These are phyloP conservation scores for Drosera capensis DNA, from an alignment of 148 eudicot genomes.

Conservation along the genomic window DNA sequence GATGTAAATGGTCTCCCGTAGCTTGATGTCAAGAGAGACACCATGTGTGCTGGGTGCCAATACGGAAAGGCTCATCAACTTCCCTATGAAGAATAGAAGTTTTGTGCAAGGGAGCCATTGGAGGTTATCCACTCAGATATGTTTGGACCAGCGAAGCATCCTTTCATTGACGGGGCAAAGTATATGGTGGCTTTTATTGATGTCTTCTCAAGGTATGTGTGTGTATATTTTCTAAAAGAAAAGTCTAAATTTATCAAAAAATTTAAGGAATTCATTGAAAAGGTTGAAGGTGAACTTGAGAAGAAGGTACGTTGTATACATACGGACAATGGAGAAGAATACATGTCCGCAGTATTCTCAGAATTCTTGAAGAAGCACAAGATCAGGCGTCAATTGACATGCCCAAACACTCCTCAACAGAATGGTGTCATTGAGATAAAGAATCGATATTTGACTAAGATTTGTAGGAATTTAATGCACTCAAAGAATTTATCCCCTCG, in stretches of 20 bases:
- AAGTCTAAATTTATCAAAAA: conserved; percentile 2
- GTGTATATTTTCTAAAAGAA: conserved; percentile 4
- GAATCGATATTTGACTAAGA: background rate
- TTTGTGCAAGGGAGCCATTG: conserved; percentile 3
- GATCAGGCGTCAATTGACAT: background rate
- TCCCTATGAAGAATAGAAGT: conserved; percentile 5
- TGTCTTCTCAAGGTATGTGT: conserved; percentile 3
- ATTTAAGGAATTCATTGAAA: background rate
- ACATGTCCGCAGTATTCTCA: background rate
- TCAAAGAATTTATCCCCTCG: background rate
- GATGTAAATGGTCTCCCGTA: background rate
- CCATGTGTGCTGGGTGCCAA: conserved; percentile 4
- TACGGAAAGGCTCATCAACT: conserved; percentile 7
- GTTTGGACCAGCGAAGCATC: conserved; percentile 2
- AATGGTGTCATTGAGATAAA: background rate
- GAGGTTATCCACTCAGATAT: conserved; percentile 7
- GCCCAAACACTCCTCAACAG: background rate
- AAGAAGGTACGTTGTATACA: background rate
- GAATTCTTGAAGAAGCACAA: background rate
- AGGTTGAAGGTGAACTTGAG: background rate
- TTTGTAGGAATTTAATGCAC: background rate
- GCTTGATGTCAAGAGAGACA: background rate
- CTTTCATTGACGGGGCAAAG: background rate
- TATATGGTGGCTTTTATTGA: conserved; percentile 6
- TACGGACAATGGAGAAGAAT: conserved; percentile 3